Percentiles rank a stretch among this genome's conserved stretches.
phyloP scores from a whole-genome alignment of 2,329 filamentous ascomycete genomes.

The Alternaria gaisen region DNA sequence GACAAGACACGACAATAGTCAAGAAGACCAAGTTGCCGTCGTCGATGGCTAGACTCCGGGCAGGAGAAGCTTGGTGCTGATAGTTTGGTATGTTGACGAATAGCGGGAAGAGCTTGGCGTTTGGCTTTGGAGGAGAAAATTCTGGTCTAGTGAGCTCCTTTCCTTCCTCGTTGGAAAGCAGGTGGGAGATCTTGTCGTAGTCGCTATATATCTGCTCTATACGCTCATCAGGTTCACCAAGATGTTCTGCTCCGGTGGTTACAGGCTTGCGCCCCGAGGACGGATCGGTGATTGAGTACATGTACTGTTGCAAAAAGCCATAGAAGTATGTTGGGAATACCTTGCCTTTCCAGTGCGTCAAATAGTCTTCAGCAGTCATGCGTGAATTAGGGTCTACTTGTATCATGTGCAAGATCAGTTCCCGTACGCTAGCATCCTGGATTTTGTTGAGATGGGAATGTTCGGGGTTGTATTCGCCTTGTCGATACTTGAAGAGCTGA shows the following conservation, averaged over 20 bases:
- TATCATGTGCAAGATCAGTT: slow-evolving; percentile 95
- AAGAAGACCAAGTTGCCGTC: slow-evolving; percentile 94
- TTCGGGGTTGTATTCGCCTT: slow-evolving; percentile 89
- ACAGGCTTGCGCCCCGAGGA: slow-evolving; percentile 79
- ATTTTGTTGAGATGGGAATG: slow-evolving; percentile 85
- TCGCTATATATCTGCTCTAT: slow-evolving; percentile 94
- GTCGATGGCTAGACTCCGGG: slow-evolving; percentile 71
- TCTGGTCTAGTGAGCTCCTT: slow-evolving; percentile 49
- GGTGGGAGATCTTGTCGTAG: slow-evolving; percentile 97
- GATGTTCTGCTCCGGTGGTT: slow-evolving; percentile 72
- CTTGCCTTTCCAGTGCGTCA: slow-evolving; percentile 90
- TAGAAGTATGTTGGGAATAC: slow-evolving; percentile 98
- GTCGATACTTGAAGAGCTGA: slow-evolving; percentile 92
- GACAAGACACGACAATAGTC: slow-evolving; percentile 84
- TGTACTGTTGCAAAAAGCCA: slow-evolving; percentile 96
- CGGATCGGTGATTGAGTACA: slow-evolving; percentile 93
- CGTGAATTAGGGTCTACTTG: slow-evolving; percentile 90
- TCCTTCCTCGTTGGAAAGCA: slow-evolving; percentile 77
- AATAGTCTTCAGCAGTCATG: slow-evolving; percentile 91
- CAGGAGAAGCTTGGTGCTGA: slow-evolving; percentile 71
- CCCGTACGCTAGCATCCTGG: slow-evolving; percentile 83
- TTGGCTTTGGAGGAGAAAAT: slow-evolving; percentile 46
- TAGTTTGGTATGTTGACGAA: slow-evolving; percentile 88
- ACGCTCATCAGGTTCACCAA: slow-evolving; percentile 88
- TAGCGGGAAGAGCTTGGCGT: slow-evolving; percentile 76